Evolutionary conservation across 2,329 filamentous ascomycete species (phyloP), one percentile per base, ranked within the genome.

Genomic region (Diaporthe ampelina): DNA sequence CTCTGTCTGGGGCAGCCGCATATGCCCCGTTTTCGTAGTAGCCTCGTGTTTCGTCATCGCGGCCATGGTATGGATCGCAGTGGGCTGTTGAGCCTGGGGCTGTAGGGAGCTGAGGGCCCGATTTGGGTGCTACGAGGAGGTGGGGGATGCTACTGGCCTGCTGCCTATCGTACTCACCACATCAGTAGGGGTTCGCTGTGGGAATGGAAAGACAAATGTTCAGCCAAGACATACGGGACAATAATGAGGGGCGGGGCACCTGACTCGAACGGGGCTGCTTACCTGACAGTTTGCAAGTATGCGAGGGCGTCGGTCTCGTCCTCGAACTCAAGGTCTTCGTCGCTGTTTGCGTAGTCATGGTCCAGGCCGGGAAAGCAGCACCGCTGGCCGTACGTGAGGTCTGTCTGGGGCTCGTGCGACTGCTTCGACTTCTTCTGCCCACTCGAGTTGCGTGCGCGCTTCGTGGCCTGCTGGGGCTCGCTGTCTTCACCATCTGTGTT

Each of bases 11-110:
- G 3, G 88, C 86, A 5, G 92, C 93, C 32, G 93, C 90, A 81
- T 95, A 98, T 50, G 94, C 93, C 65, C 95, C 95, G 78, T 97
- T 94, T 21, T 91, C 86, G 81, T 94, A 97, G 79, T 91, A 92
- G 15, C 93, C 93, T 72, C 89, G 84, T 29, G 86, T 84, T 78
- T 93, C 90, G 70, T 88, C 87, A 83, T 76, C 79, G 70, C 48
- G 48, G 48, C 84, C 80, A 35, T 81, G 80, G 19, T 79, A 79
- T 21, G 76, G 69, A 56, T 81, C 78, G 45, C 56, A 43, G 56
- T 77, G 74, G 19, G 80, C 77, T 45, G 83, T 73, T 78, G 84
- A 80, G 48, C 83, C 82, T 13, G 83, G 80, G 48, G 83, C 82
- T 11, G 83, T 81, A 7, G 87, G 88, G 4, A 86, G 82, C 77